phyloP scores from a whole-genome alignment of 371 early-diverging fungal species.

The Globomyces sp. region DNA sequence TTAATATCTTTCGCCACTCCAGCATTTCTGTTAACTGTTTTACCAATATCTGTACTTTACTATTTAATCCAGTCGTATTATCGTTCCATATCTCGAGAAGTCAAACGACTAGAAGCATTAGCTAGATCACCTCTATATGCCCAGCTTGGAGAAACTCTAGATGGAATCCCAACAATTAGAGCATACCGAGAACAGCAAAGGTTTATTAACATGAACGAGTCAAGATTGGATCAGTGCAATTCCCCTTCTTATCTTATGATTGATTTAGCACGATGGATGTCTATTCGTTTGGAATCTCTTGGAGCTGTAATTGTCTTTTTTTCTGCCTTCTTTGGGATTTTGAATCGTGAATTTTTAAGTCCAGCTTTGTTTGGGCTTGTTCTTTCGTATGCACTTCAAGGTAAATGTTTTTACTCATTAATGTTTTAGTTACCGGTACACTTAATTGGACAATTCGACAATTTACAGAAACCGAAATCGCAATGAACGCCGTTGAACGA shows the following conservation, averaged over 20 bases:
- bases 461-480: constrained; percentile 49
- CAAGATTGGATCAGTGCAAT: constrained; percentile 71
- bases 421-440: constrained; percentile 59
- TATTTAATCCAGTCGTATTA: constrained; percentile 41
- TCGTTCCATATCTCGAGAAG: constrained; percentile 42
- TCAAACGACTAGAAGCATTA: constrained; percentile 51
- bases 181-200: constrained; percentile 51
- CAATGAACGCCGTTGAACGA: constrained; percentile 66
- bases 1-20: constrained; percentile 50
- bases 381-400: constrained; percentile 78
- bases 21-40: constrained; percentile 31
- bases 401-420: too few relatives aligned
- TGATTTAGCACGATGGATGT: constrained; percentile 81
- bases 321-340: constrained; percentile 44
- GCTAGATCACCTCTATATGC: constrained; percentile 46
- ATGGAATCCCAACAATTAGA: constrained; percentile 45
- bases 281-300: constrained; percentile 80
- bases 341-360: constrained; percentile 27
- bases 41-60: constrained; percentile 40
- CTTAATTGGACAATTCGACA: constrained; percentile 77
- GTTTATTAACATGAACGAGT: constrained; percentile 70
- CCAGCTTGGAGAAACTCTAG: constrained; percentile 46
- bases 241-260: constrained; percentile 74
- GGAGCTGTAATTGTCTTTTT: constrained; percentile 51
- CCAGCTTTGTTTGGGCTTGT: constrained; percentile 77